A percentile compares a stretch with the other conserved stretches of the same genome.
phyloP scores from a whole-genome alignment of 257 asterid genomes.

The Nicotiana tabacum region DNA sequence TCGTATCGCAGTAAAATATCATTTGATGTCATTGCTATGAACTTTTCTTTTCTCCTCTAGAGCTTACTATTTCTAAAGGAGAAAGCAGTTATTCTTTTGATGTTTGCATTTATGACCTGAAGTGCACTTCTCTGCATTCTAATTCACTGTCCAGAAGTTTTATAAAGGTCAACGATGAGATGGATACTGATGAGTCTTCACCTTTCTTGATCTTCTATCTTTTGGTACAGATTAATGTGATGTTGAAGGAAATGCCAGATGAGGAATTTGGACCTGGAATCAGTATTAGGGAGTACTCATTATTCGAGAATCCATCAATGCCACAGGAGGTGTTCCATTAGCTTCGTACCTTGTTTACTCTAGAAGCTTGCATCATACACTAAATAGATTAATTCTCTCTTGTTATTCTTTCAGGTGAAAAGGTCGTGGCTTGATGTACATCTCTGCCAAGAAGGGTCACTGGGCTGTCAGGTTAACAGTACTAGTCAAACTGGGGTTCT shows the following conservation, averaged over 20 bases:
- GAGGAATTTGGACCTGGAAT: conserved; percentile 80
- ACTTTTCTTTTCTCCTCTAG: background rate
- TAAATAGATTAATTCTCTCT: background rate
- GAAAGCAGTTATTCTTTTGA: background rate
- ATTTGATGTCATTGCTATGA: background rate
- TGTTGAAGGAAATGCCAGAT: conserved; percentile 66
- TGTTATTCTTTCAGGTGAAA: conserved; percentile 55
- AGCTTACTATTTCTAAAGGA: background rate
- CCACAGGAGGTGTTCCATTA: conserved; percentile 56
- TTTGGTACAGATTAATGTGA: conserved; percentile 58
- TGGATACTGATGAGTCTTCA: background rate
- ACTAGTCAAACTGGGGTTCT: conserved; percentile 47
- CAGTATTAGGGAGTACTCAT: conserved; percentile 76
- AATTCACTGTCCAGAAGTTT: conserved; percentile 1
- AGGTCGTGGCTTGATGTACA: conserved; percentile 91
- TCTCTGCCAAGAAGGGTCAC: conserved; percentile 82
- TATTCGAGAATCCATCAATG: conserved; percentile 70
- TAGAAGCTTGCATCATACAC: background rate
- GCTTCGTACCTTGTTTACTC: background rate
- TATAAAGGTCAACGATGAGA: background rate
- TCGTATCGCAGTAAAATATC: background rate
- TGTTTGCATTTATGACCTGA: background rate
- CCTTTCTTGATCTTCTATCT: background rate
- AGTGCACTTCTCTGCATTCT: background rate
- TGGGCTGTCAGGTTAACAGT: conserved; percentile 62